phyloP scores from a whole-genome alignment of 2,329 filamentous ascomycete species.

The Ilyonectria mors-panacis region DNA sequence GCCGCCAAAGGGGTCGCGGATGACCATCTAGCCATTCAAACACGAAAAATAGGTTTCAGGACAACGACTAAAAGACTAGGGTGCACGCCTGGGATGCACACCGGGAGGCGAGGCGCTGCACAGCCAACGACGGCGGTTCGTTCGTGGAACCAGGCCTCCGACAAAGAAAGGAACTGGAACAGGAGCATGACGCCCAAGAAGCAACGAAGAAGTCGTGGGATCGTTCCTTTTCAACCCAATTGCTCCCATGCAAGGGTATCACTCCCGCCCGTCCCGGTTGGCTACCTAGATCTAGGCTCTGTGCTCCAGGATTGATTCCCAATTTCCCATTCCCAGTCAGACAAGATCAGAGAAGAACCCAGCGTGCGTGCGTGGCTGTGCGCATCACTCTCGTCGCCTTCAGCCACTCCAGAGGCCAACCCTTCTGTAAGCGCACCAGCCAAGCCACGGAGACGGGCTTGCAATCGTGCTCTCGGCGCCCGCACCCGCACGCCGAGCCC shows the following conservation, averaged over 20 bases:
- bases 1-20: conserved; percentile 23
- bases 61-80: conserved; percentile 1
- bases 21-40: conserved; percentile 13
- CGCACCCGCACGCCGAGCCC: conserved; percentile 7
- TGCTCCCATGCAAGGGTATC: conserved; percentile 15
- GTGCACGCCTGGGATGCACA: conserved; percentile 8
- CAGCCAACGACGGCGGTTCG: conserved; percentile 23
- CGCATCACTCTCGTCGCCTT: not conserved
- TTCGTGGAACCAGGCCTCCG: not conserved
- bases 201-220: not conserved
- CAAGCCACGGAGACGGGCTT: not conserved
- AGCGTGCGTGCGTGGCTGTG: not conserved
- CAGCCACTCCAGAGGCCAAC: conserved; percentile 1
- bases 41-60: conserved; percentile 11
- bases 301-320: too few species aligned
- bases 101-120: conserved; percentile 18
- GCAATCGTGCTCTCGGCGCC: conserved; percentile 5
- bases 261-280: not conserved
- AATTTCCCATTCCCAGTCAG: too few species aligned
- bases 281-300: not conserved
- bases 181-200: conserved; percentile 1
- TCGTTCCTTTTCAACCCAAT: conserved; percentile 17
- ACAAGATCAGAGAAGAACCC: too few species aligned
- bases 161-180: not conserved
- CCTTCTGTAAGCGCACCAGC: not conserved